phyloP scores from a whole-genome alignment of 75 land plant genomes.

The Larix kaempferi region DNA sequence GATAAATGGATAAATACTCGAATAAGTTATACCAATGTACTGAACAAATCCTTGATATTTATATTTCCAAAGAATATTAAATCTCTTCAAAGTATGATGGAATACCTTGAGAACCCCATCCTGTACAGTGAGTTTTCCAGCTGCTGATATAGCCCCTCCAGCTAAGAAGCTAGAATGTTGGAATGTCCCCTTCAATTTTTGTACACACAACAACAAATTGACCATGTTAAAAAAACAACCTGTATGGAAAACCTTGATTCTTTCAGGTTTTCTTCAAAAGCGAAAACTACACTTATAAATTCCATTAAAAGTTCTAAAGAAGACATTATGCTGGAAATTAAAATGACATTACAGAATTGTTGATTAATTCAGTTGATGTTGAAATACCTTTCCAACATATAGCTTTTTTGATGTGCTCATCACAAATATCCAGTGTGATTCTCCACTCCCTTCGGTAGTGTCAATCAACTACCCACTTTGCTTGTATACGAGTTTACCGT shows the following conservation, averaged over 20 bases:
- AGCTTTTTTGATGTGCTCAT: too few relatives aligned
- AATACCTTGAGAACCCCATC: conserved; percentile 51
- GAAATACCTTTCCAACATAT: too few relatives aligned
- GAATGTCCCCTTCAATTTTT: conserved; percentile 36
- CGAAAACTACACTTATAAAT: neutral
- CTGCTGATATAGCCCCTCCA: conserved; percentile 58
- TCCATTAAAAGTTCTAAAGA: too few relatives aligned
- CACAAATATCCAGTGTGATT: too few relatives aligned
- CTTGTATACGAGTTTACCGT: too few relatives aligned
- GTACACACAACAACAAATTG: neutral
- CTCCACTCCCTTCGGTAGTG: too few relatives aligned
- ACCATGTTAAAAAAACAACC: neutral
- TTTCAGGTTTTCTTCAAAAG: neutral
- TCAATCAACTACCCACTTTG: too few relatives aligned
- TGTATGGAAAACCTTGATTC: neutral
- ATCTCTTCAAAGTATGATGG: neutral
- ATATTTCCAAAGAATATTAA: neutral
- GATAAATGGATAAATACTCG: too few relatives aligned
- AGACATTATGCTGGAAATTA: too few relatives aligned
- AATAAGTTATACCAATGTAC: neutral
- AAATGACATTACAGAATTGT: too few relatives aligned
- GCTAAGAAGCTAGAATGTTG: conserved; percentile 63
- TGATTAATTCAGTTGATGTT: too few relatives aligned
- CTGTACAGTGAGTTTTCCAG: conserved; percentile 44
- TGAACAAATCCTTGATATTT: neutral